Base-by-base conservation (phyloP, 1,284 basidiomycete genomes). In the Ustilago trichophora region DNA sequence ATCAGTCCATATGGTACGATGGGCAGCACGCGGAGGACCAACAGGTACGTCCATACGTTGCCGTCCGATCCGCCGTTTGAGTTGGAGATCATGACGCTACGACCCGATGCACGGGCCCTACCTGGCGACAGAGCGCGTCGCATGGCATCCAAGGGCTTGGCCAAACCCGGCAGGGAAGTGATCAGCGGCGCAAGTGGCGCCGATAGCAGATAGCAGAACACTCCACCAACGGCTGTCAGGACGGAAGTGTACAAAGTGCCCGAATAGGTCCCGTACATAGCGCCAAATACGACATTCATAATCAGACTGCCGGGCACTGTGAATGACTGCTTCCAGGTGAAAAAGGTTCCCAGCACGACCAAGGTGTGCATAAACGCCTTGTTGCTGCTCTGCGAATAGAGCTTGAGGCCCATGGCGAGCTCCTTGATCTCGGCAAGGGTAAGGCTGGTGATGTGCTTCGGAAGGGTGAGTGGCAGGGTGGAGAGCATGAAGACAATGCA, bases 261-360 rank as follows among this genome's bases (percentile, higher is more conserved):
- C 38, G 54, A 65, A 48, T 70, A 77, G 4, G 76, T 72, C 8
- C 79, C 79, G 47, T 78, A 81, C 72, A 80, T 77, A 3, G 78
- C 78, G 16, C 79, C 79, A 37, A 77, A 80, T 12, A 81, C 66
- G 36, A 81, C 74, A 56, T 81, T 81, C 68, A 75, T 78, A 51
- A 80, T 77, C 34, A 80, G 38, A 48, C 73, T 76, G 6, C 79
- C 79, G 0, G 79, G 79, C 0, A 80, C 64, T 12, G 68, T 77
- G 33, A 78, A 80, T 4, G 78, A 70, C 66, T 80, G 79, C 58
- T 80, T 78, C 76, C 76, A 80, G 11, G 68, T 71, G 45, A 80
- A 80, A 37, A 80, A 73, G n/a, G 60, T 36, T 15, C 64, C 60
- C 12, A 80, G 47, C 22, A 80, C 79, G 19, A 75, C 26, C 19